Conservation (phyloP, 2,329 filamentous ascomycete species). For the Trichoderma koningii region DNA sequence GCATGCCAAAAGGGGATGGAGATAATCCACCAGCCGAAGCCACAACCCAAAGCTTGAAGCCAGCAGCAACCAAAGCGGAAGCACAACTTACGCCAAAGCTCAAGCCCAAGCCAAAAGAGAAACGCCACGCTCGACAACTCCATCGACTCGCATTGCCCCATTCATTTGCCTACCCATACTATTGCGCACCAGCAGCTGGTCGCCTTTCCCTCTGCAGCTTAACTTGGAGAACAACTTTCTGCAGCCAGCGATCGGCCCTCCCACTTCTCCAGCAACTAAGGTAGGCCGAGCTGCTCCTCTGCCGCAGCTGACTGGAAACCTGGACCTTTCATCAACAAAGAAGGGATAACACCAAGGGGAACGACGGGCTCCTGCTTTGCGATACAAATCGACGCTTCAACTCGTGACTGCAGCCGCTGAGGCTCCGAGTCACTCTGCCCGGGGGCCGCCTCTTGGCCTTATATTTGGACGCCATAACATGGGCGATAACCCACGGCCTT, state of each 20-base stretch:
- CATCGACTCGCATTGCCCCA: slow-evolving; percentile 16
- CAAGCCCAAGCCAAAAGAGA: slow-evolving; percentile 12
- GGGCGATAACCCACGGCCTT: slow-evolving; percentile 13
- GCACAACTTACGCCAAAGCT: background rate
- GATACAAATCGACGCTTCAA: background rate
- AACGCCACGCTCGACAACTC: slow-evolving; percentile 16
- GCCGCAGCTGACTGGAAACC: background rate
- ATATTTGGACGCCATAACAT: background rate
- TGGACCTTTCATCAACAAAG: background rate
- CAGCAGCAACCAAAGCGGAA: background rate
- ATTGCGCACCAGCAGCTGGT: background rate
- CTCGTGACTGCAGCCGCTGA: background rate
- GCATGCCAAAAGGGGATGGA: background rate
- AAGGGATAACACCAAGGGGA: background rate
- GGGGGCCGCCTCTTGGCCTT: slow-evolving; percentile 10
- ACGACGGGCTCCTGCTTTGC: background rate
- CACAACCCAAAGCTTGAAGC: background rate
- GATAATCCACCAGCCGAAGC: too few relatives aligned
- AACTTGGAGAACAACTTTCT: slow-evolving; percentile 9
- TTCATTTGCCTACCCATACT: background rate
- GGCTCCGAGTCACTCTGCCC: slow-evolving; percentile 7
- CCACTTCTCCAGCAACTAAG: slow-evolving; percentile 4
- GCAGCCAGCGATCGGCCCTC: slow-evolving; percentile 6
- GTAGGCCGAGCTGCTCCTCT: background rate
- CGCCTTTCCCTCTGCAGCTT: slow-evolving; percentile 14